These are phyloP conservation scores for Aureobasidium sp. DNA, from an alignment of 2,329 filamentous ascomycete species.

Conservation along the genomic window DNA sequence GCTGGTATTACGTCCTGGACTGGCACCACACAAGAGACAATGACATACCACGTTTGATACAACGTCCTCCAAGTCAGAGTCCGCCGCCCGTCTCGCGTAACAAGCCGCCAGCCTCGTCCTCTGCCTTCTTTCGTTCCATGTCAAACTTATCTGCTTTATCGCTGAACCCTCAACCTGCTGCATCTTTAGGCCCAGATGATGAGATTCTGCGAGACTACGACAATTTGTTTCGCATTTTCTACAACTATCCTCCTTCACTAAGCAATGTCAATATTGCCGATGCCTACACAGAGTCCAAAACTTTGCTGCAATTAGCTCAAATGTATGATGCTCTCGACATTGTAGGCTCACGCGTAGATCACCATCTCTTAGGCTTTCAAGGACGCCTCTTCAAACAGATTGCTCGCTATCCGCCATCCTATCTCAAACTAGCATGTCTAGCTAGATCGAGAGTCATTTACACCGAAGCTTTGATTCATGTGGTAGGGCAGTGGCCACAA, in stretches of 20 bases:
- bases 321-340: slow-evolving; percentile 88
- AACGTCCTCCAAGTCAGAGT: slow-evolving; percentile 37
- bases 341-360: slow-evolving; percentile 82
- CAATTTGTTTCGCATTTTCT: slow-evolving; percentile 91
- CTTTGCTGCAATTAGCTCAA: slow-evolving; percentile 79
- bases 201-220: slow-evolving; percentile 88
- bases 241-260: slow-evolving; percentile 78
- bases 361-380: slow-evolving; percentile 88
- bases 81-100: slow-evolving; percentile 51
- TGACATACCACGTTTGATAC: slow-evolving; percentile 81
- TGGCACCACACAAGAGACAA: slow-evolving; percentile 59
- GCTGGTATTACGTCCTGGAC: slow-evolving; percentile 86
- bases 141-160: slow-evolving; percentile 62
- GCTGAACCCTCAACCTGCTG: slow-evolving; percentile 36
- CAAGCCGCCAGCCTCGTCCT: slow-evolving; percentile 56
- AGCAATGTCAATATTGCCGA: slow-evolving; percentile 85
- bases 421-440: slow-evolving; percentile 81
- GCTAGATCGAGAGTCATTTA: slow-evolving; percentile 74
- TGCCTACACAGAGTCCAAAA: slow-evolving; percentile 90
- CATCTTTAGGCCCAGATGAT: slow-evolving; percentile 50
- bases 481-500: slow-evolving; percentile 87
- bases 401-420: slow-evolving; percentile 89
- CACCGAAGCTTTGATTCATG: slow-evolving; percentile 75
- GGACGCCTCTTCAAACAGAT: slow-evolving; percentile 91
- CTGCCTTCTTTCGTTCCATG: slow-evolving; percentile 79